A percentile compares a stretch with the other conserved stretches of the same genome.
These are phyloP conservation scores for Ophiostoma perfectum DNA, from an alignment of 2,329 filamentous ascomycete genomes.

Conservation along the genomic window DNA sequence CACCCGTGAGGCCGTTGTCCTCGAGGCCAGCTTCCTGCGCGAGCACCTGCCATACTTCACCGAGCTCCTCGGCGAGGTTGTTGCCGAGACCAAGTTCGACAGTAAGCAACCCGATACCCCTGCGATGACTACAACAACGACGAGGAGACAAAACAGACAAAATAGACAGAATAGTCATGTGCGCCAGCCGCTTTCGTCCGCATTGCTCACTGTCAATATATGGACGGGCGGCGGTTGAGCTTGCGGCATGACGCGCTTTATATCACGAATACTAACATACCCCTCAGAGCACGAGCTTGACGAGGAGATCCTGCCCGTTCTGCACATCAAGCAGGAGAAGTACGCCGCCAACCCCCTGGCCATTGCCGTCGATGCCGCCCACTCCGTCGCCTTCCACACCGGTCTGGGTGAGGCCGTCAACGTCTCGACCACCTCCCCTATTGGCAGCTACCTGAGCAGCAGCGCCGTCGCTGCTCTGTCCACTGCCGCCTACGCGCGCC, in stretches of 20 bases:
- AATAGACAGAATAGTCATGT: too few species aligned
- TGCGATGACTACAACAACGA: too few species aligned
- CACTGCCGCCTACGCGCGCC: constrained; percentile 73
- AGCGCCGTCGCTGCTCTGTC: constrained; percentile 71
- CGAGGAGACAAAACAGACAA: too few species aligned
- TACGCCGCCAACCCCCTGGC: constrained; percentile 57
- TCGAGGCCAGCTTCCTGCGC: constrained; percentile 91
- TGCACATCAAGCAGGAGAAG: constrained; percentile 72
- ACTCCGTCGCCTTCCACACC: constrained; percentile 84
- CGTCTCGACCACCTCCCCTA: constrained; percentile 64
- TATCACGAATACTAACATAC: not conserved
- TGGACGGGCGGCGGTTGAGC: too few species aligned
- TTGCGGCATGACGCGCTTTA: constrained; percentile 1
- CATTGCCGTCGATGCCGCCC: constrained; percentile 79
- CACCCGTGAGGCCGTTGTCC: constrained; percentile 85
- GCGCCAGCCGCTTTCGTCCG: not conserved
- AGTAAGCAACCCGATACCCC: constrained; percentile 43
- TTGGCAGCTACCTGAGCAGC: constrained; percentile 75
- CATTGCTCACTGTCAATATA: too few species aligned
- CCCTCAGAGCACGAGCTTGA: constrained; percentile 74
- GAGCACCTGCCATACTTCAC: constrained; percentile 96
- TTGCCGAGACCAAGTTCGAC: constrained; percentile 80
- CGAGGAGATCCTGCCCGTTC: constrained; percentile 75
- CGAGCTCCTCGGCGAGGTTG: constrained; percentile 88
- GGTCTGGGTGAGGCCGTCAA: constrained; percentile 78